Percentiles rank a stretch among this genome's conserved stretches.
Conservation (phyloP, 495 filamentous ascomycete species). For the Choiromyces venosus region DNA sequence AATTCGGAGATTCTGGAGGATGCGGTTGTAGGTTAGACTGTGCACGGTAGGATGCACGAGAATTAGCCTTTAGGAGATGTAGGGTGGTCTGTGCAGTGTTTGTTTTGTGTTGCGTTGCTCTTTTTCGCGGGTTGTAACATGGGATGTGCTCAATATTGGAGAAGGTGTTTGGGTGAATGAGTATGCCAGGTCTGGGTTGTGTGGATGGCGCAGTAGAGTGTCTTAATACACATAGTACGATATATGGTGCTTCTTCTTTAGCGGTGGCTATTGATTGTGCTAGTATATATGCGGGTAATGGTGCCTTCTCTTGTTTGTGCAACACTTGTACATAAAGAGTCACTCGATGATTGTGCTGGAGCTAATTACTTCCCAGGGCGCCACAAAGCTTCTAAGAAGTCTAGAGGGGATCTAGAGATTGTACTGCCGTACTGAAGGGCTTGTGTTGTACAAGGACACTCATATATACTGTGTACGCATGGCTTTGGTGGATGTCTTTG, state of each 20-base stretch:
- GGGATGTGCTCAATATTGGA: not conserved
- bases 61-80: not conserved
- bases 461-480: not conserved
- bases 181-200: too few species aligned
- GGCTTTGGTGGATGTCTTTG: not conserved
- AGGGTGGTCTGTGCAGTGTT: not conserved
- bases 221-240: not conserved
- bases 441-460: not conserved
- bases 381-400: not conserved
- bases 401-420: not conserved
- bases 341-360: not conserved
- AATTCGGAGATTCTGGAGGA: not conserved
- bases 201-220: not conserved
- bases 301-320: not conserved
- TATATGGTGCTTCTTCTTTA: not conserved
- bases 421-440: not conserved
- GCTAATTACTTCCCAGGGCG: not conserved
- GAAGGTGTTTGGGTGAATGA: not conserved
- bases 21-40: not conserved
- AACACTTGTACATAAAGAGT: not conserved
- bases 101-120: not conserved
- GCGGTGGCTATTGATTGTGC: not conserved
- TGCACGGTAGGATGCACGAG: not conserved
- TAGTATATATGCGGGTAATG: not conserved
- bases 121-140: not conserved